These are phyloP conservation scores for Iberis pinnata DNA, from an alignment of 345 rosid species.

Conservation along the genomic window DNA sequence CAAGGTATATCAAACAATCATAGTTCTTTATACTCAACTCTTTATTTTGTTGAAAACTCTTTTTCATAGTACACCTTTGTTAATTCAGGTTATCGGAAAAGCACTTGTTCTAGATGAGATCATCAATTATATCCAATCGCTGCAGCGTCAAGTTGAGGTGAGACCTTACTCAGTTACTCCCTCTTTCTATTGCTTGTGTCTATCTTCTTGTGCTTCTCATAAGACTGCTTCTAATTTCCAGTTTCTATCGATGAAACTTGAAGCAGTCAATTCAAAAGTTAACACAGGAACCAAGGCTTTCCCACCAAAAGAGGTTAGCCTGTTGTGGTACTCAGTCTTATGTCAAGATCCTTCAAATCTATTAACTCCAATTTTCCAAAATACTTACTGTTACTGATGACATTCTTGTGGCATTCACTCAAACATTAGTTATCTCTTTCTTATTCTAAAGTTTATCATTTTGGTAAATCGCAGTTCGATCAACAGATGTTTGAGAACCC, in stretches of 20 bases:
- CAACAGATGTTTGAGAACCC: slow-evolving; percentile 53
- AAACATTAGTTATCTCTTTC: background rate
- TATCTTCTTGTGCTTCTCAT: background rate
- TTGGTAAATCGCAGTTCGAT: slow-evolving; percentile 33
- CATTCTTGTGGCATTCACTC: no score
- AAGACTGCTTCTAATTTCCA: slow-evolving; percentile 31
- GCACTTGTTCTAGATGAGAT: slow-evolving; percentile 92
- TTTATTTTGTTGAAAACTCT: no score
- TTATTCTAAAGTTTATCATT: background rate
- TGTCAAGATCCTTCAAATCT: background rate
- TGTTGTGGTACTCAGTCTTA: background rate
- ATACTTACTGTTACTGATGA: background rate
- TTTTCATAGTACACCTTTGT: background rate
- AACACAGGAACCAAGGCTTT: slow-evolving; percentile 55
- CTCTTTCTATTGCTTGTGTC: background rate
- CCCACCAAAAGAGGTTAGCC: slow-evolving; percentile 61
- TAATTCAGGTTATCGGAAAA: slow-evolving; percentile 73
- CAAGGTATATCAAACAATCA: slow-evolving; percentile 42
- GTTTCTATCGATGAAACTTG: slow-evolving; percentile 94
- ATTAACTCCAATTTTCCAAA: background rate
- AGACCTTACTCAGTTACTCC: background rate
- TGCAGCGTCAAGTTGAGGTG: slow-evolving; percentile 90
- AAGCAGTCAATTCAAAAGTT: slow-evolving; percentile 72
- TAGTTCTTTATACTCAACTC: no score
- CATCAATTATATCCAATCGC: slow-evolving; percentile 82